phyloP scores from a whole-genome alignment of 495 filamentous ascomycete species.

The Cercophora sp. region DNA sequence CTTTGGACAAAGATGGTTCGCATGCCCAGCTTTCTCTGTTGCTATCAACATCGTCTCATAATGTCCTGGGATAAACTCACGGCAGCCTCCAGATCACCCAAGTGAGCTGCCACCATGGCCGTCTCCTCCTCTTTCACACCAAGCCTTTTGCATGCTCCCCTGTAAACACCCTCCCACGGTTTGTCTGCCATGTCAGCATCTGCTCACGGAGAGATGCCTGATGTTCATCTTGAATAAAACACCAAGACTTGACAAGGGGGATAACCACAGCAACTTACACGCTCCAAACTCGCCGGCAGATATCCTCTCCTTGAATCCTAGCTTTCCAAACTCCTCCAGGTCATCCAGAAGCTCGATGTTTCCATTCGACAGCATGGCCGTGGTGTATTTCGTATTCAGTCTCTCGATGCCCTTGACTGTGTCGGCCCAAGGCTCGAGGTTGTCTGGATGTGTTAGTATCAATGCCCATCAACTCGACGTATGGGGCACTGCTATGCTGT shows the following conservation, averaged over 20 bases:
- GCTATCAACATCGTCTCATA: too few species aligned
- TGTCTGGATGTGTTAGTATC: too few species aligned
- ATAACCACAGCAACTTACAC: too few species aligned
- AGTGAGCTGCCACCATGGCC: constrained; percentile 75
- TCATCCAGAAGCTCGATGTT: constrained; percentile 65
- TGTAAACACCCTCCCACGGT: constrained; percentile 63
- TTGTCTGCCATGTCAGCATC: too few species aligned
- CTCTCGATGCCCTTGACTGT: constrained; percentile 50
- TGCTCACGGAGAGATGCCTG: too few species aligned
- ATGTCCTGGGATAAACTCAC: too few species aligned
- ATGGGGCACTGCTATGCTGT: too few species aligned
- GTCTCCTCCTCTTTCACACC: constrained; percentile 57
- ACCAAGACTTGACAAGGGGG: too few species aligned
- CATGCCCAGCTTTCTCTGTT: constrained; percentile 56
- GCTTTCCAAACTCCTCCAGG: constrained; percentile 49
- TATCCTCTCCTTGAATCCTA: constrained; percentile 59
- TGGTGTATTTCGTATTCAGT: constrained; percentile 53
- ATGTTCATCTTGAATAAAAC: too few species aligned
- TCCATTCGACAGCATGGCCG: constrained; percentile 69
- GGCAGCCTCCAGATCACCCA: constrained; percentile 66
- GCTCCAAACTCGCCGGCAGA: constrained; percentile 68
- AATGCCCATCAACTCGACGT: too few species aligned
- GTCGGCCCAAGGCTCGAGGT: too few species aligned
- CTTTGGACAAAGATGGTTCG: constrained; percentile 74
- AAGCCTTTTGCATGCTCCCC: constrained; percentile 58